Evolutionary conservation across 768 basidiomycete species (phyloP).

Genomic region (Agrocybe pediades): DNA sequence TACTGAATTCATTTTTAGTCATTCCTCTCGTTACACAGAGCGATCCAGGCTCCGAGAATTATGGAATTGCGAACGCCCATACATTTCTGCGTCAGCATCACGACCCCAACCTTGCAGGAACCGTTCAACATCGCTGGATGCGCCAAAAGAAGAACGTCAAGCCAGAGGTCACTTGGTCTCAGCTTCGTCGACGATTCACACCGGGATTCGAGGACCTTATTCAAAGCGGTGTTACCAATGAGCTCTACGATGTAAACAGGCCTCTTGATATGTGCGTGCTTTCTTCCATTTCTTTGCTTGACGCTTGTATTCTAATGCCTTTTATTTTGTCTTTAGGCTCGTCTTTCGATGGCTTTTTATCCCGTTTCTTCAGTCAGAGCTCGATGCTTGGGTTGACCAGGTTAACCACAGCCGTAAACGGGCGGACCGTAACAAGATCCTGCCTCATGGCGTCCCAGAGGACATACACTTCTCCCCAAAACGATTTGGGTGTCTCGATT

Average conservation of each 20-base stretch:
- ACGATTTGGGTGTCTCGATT: not conserved
- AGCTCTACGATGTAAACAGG: conserved; percentile 1
- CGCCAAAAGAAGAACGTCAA: conserved; percentile 35
- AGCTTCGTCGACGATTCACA: conserved; percentile 28
- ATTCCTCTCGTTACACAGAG: conserved; percentile 44
- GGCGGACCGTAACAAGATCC: conserved; percentile 7
- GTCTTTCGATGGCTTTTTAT: no score
- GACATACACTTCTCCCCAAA: not conserved
- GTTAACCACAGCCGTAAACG: not conserved
- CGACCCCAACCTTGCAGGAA: conserved; percentile 28
- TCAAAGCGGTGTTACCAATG: conserved; percentile 25
- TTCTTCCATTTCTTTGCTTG: not conserved
- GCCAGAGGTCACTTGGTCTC: conserved; percentile 39
- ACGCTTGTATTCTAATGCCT: not conserved
- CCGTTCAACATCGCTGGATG: conserved; percentile 32
- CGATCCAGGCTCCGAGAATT: conserved; percentile 45
- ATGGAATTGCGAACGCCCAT: conserved; percentile 44
- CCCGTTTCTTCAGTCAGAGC: no score
- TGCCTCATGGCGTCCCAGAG: conserved; percentile 8
- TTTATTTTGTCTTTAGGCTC: no score
- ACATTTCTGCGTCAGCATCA: conserved; percentile 35
- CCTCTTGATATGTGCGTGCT: conserved; percentile 3
- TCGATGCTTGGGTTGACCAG: no score
- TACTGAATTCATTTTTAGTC: conserved; percentile 15
- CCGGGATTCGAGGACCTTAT: conserved; percentile 40